Evolutionary conservation across 2,329 filamentous ascomycete genomes (phyloP), one percentile per base, ranked within the genome.

Genomic region (Phialophora verrucosa): DNA sequence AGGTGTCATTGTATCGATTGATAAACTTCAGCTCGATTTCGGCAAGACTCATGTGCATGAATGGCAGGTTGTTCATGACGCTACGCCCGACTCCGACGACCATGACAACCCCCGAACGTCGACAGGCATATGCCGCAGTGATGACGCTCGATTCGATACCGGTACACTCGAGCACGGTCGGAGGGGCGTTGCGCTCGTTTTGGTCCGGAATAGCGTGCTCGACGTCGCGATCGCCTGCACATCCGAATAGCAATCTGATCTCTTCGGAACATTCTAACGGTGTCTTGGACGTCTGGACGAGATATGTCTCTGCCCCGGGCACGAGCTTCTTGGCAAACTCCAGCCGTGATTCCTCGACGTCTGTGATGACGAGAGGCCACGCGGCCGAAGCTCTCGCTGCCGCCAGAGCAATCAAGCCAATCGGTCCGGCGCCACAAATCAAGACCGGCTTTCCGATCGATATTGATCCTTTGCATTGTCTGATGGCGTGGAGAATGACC

Each of bases 1-100:
- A 91, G 0, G 88, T 90, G 72, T 91, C 87, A 49, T 84, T 81
- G 74, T 91, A 91, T 7, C 89, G 82, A 75, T 91, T 90, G 74
- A 90, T 91, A 77, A 91, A 91, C 44, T 84, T 85, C 29, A 91
- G 79, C 70, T 90, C 83, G 69, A 91, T 89, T 85, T 89, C 87
- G 3, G 85, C 84, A 44, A 89, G 74, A 3, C 85, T 88, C 23
- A 89, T 72, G 73, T 89, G 86, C 87, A 89, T 90, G 68, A 90
- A 89, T 0, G 87, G 87, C 29, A 89, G 70, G 67, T 89, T 88
- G 68, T 90, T 87, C 84, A 90, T 88, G 7, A 85, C 79, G 29
- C 83, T 78, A 68, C 79, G 83, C 1, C 87, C 87, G 0, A 90
- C 88, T 0, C 88, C 88, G 67, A 90, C 87, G 0, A 89, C 86